Conservation (phyloP, 192 early-diverging fungal species). For the Paraglomus occultum region DNA sequence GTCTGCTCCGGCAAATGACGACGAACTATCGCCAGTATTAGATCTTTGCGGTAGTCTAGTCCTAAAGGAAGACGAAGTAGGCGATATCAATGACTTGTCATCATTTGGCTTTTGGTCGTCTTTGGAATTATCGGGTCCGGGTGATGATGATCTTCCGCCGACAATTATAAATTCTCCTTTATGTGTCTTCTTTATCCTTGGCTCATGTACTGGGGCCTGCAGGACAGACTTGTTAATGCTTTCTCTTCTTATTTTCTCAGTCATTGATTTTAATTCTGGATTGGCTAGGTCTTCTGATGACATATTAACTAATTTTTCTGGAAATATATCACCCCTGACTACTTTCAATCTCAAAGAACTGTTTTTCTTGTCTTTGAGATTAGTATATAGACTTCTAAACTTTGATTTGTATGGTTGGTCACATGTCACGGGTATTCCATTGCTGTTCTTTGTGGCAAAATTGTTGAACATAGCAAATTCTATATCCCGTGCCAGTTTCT, state of each 20-base stretch:
- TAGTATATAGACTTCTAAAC: constrained; percentile 76
- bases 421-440: constrained; percentile 38
- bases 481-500: constrained; percentile 40
- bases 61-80: background rate
- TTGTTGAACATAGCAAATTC: constrained; percentile 51
- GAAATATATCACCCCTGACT: constrained; percentile 59
- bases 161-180: constrained; percentile 57
- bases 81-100: constrained; percentile 4
- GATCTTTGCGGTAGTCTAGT: background rate
- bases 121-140: background rate
- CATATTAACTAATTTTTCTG: constrained; percentile 72
- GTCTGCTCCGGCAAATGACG: background rate
- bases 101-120: constrained; percentile 15
- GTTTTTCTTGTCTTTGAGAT: constrained; percentile 81
- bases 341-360: constrained; percentile 63
- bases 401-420: constrained; percentile 71
- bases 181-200: constrained; percentile 61
- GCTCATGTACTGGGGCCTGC: constrained; percentile 46
- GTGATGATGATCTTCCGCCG: constrained; percentile 25
- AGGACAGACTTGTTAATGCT: constrained; percentile 57
- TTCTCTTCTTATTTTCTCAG: constrained; percentile 53
- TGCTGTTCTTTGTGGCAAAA: constrained; percentile 38
- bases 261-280: constrained; percentile 61
- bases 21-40: background rate
- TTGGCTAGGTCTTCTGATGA: constrained; percentile 88